These are phyloP conservation scores for Rhypophila decipiens DNA, from an alignment of 495 filamentous ascomycete genomes.

Conservation along the genomic window DNA sequence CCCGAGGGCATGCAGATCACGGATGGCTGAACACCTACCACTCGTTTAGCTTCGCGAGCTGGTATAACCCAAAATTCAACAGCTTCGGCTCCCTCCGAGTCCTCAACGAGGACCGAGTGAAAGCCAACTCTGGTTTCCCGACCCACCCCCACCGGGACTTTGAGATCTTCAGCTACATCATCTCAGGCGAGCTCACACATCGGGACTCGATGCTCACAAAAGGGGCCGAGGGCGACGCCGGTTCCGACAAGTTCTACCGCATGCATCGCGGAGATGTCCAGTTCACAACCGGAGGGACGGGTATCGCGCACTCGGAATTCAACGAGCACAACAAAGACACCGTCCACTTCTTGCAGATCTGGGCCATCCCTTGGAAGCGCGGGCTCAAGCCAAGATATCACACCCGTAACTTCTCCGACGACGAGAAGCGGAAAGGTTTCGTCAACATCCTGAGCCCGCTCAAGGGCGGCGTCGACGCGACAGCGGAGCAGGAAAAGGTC, in stretches of 20 bases:
- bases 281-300: slow-evolving; percentile 72
- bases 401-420: slow-evolving; percentile 60
- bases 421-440: slow-evolving; percentile 59
- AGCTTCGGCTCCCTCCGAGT: slow-evolving; percentile 68
- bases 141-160: slow-evolving; percentile 76
- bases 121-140: slow-evolving; percentile 61
- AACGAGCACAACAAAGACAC: slow-evolving; percentile 59
- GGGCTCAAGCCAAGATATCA: slow-evolving; percentile 66
- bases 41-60: slow-evolving; percentile 72
- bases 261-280: slow-evolving; percentile 75
- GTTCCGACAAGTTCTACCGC: slow-evolving; percentile 57
- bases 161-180: slow-evolving; percentile 79
- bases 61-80: slow-evolving; percentile 58
- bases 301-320: slow-evolving; percentile 71
- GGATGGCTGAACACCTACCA: slow-evolving; percentile 83
- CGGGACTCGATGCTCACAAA: slow-evolving; percentile 65
- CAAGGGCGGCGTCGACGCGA: slow-evolving; percentile 55
- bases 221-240: slow-evolving; percentile 43
- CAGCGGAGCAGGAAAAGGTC: slow-evolving; percentile 49
- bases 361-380: slow-evolving; percentile 64
- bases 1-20: slow-evolving; percentile 67
- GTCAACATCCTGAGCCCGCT: slow-evolving; percentile 64
- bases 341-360: slow-evolving; percentile 79
- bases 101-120: slow-evolving; percentile 77
- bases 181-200: slow-evolving; percentile 74